phyloP scores from a whole-genome alignment of 192 early-diverging fungal species.

The Coemansia sp. region DNA sequence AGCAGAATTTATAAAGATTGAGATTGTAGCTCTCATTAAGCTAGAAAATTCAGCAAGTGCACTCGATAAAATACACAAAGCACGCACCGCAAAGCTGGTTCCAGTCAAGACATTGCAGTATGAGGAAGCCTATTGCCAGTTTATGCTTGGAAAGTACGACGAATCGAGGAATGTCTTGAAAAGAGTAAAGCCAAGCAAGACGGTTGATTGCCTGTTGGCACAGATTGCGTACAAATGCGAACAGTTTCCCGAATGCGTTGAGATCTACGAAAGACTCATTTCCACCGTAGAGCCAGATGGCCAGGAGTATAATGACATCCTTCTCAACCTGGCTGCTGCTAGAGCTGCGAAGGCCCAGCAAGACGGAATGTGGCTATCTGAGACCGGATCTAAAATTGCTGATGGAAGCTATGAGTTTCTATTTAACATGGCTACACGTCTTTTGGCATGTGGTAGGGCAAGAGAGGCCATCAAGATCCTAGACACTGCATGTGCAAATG shows the following conservation, averaged over 20 bases:
- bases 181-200: conserved; percentile 12
- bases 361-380: neutral
- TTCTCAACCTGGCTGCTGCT: conserved; percentile 42
- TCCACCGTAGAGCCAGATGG: conserved; percentile 9
- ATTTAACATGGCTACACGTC: conserved; percentile 36
- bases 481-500: conserved; percentile 16
- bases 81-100: conserved; percentile 21
- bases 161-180: conserved; percentile 20
- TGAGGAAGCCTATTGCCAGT: conserved; percentile 50
- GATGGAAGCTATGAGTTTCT: conserved; percentile 32
- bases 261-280: conserved; percentile 32
- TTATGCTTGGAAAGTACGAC: conserved; percentile 31
- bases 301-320: conserved; percentile 30
- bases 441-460: conserved; percentile 26
- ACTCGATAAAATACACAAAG: conserved; percentile 27
- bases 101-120: conserved; percentile 19
- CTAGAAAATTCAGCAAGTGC: conserved; percentile 31
- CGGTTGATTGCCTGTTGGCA: conserved; percentile 25
- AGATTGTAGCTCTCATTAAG: conserved; percentile 47
- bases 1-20: conserved; percentile 42
- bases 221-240: conserved; percentile 52
- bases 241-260: conserved; percentile 34
- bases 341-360: conserved; percentile 39
- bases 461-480: conserved; percentile 31
- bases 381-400: neutral